These are phyloP conservation scores for Sodiomyces alkalinus DNA, from an alignment of 2,329 filamentous ascomycete species.

Conservation along the genomic window DNA sequence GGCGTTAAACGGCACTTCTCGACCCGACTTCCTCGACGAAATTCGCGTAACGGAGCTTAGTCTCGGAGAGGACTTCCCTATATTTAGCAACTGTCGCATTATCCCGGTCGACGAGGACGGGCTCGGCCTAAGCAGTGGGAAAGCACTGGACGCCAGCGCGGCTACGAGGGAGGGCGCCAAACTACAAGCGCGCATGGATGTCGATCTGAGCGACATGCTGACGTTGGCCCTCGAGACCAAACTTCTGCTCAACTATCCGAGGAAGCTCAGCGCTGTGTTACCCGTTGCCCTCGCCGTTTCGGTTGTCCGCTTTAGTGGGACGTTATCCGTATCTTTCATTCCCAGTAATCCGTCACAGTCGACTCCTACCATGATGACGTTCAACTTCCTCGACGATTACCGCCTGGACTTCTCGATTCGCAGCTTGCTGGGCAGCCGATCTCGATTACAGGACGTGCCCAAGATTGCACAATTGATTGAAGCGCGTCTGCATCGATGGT, in stretches of 20 bases:
- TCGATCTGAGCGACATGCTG: conserved; percentile 90
- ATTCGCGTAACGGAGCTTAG: conserved; percentile 90
- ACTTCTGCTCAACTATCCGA: conserved; percentile 86
- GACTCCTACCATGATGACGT: conserved; percentile 77
- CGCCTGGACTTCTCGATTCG: conserved; percentile 69
- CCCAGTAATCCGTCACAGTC: conserved; percentile 54
- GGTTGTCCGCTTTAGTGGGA: conserved; percentile 88
- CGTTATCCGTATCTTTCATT: conserved; percentile 83
- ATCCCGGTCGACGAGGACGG: conserved; percentile 81
- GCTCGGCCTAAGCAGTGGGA: conserved; percentile 34
- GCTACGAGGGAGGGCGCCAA: conserved; percentile 51
- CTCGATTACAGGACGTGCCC: conserved; percentile 67
- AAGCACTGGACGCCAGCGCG: conserved; percentile 34
- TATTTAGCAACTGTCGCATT: conserved; percentile 94
- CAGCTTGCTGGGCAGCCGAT: conserved; percentile 66
- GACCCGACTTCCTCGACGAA: conserved; percentile 84
- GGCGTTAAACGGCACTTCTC: conserved; percentile 70
- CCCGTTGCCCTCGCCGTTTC: conserved; percentile 86
- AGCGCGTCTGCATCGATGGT: conserved; percentile 67
- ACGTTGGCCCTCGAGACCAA: conserved; percentile 92
- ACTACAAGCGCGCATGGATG: conserved; percentile 89
- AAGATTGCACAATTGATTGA: conserved; percentile 81
- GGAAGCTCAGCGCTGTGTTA: conserved; percentile 72
- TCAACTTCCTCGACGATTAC: conserved; percentile 87
- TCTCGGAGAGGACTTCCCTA: conserved; percentile 91